Base-by-base conservation (phyloP, 495 filamentous ascomycete genomes). In the Articulospora tetracladia region DNA sequence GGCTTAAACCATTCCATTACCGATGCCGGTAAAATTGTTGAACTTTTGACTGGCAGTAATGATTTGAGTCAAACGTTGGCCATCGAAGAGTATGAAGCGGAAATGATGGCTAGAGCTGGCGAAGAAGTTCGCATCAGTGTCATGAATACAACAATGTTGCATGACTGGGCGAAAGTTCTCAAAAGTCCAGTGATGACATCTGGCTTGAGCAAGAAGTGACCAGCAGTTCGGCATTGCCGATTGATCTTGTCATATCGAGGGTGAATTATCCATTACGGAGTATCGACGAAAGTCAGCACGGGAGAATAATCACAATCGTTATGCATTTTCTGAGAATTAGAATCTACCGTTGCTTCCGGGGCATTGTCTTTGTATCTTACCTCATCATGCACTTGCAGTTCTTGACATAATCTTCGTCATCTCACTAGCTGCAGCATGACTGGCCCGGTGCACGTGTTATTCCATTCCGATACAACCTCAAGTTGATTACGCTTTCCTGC, bases 1-100 rank as follows among this genome's bases (percentile, higher is more conserved):
- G 79, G 79, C 0, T 67, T 80, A 4, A 80, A 82, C 55, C 78
- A 81, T 53, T 72, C 72, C 30, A 67, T 83, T 12, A 49, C 62
- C 0, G 79, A 82, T 59, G 81, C 74, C 17, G 68, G 64, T 4
- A 73, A 72, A 20, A 67, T 80, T 12, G 67, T 74, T 17, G 64
- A 73, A 3, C 64, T 74, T 0, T 64, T 81, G 0, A 25, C 69
- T 6, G 53, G 56, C 2, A 67, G 73, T 19, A 4, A 52, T 1
- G 3, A 19, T 10, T 13, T 55, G 2, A 50, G 65, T 17, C 62
- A 54, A 12, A 28, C 46, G 6, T 65, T 63, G 19, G 66, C 70
- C 1, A 67, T 82, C 20, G 26, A 53, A 10, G 65, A 53, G 4
- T 83, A 82, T 57, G 78, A 81, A 46, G 66, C 50, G 2, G 80